Evolutionary conservation across 371 early-diverging fungal species (phyloP).

Genomic region (Cladochytrium tenue): DNA sequence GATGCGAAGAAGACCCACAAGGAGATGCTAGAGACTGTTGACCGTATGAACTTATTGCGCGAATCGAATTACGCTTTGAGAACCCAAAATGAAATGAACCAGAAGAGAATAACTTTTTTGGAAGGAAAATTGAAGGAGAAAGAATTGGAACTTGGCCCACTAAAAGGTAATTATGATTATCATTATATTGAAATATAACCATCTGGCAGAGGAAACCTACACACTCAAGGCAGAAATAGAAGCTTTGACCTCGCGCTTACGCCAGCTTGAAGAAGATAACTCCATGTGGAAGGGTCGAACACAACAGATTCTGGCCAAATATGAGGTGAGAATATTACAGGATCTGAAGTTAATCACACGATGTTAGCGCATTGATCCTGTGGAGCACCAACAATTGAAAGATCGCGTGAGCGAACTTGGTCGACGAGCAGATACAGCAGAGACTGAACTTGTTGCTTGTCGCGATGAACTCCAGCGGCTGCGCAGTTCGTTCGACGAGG

Average conservation of each 20-base stretch:
- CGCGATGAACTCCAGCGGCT: constrained; percentile 6
- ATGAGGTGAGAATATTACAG: constrained; percentile 38
- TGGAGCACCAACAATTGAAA: constrained; percentile 42
- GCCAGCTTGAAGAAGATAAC: constrained; percentile 52
- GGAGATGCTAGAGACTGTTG: constrained; percentile 63
- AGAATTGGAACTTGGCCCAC: constrained; percentile 44
- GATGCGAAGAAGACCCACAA: constrained; percentile 55
- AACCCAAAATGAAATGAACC: constrained; percentile 48
- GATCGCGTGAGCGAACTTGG: constrained; percentile 18
- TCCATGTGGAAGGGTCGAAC: constrained; percentile 62
- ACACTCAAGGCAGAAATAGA: constrained; percentile 63
- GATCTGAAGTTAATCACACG: background rate
- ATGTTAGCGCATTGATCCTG: constrained; percentile 47
- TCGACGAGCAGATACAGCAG: background rate
- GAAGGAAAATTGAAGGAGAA: constrained; percentile 32
- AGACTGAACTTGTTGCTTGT: constrained; percentile 1
- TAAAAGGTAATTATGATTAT: constrained; percentile 47
- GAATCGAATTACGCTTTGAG: constrained; percentile 73
- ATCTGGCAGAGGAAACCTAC: too few relatives aligned
- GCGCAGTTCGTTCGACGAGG: background rate
- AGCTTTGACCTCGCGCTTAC: constrained; percentile 41
- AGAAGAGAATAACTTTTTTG: constrained; percentile 28
- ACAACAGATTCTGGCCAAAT: constrained; percentile 61
- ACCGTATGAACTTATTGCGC: constrained; percentile 64
- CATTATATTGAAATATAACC: too few relatives aligned